Evolutionary conservation across 306 rosid genomes (phyloP).

Genomic region (Biancaea sappan): DNA sequence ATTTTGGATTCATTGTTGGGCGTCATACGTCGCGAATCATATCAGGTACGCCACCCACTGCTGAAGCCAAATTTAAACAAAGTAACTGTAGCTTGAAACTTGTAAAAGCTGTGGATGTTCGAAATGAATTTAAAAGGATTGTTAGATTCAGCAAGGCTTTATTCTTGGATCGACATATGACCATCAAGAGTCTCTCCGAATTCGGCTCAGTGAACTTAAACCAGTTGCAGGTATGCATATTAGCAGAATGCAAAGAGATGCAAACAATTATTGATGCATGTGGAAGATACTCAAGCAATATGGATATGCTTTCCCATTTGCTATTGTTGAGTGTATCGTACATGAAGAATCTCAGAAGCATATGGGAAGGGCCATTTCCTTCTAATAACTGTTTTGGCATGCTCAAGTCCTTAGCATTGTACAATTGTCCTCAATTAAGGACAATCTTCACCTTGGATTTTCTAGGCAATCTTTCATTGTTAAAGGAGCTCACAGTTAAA

Average conservation of each 20-base stretch:
- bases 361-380: background rate
- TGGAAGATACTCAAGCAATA: background rate
- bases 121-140: background rate
- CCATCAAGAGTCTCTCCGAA: background rate
- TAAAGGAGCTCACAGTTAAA: background rate
- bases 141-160: background rate
- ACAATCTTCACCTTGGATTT: background rate
- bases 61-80: background rate
- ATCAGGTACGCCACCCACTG: background rate
- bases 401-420: background rate
- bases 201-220: background rate
- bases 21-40: no score
- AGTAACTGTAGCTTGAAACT: background rate
- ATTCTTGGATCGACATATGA: slow-evolving; percentile 18
- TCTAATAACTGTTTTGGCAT: background rate
- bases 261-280: background rate
- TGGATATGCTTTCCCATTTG: background rate
- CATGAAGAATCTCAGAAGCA: background rate
- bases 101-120: background rate
- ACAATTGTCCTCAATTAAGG: background rate
- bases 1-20: no score
- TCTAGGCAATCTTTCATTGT: background rate
- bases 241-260: background rate
- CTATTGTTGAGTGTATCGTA: background rate
- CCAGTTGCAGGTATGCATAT: background rate